A percentile compares a stretch with the other conserved stretches of the same genome.
Conservation (phyloP, 1,139 yeast species). For the Hyphopichia wangnamkhiaoensis region DNA sequence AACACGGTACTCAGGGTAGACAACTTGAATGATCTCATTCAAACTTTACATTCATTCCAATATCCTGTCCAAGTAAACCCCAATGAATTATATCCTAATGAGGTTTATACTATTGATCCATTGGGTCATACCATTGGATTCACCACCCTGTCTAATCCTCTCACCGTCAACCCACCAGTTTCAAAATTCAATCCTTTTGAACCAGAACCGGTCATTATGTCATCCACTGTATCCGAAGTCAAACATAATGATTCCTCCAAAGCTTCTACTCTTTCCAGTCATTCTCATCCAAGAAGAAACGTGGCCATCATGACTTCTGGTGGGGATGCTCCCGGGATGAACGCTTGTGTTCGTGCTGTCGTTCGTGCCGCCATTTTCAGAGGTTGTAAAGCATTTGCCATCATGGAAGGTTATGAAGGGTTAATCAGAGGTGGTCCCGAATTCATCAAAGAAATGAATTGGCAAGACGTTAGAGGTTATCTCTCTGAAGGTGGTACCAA, state of each 20-base stretch:
- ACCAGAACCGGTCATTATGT: conserved; percentile 6
- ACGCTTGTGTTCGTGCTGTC: conserved; percentile 78
- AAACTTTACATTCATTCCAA: conserved; percentile 25
- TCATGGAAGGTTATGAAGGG: conserved; percentile 80
- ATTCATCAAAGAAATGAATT: conserved; percentile 62
- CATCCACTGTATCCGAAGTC: conserved; percentile 10
- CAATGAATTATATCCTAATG: conserved; percentile 66
- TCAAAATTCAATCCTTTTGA: conserved; percentile 16
- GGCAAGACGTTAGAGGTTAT: conserved; percentile 80
- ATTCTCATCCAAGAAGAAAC: conserved; percentile 35
- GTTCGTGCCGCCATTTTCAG: conserved; percentile 71
- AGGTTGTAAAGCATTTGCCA: conserved; percentile 72
- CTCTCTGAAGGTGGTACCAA: conserved; percentile 77
- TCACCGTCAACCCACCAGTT: conserved; percentile 51
- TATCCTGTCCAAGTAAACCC: conserved; percentile 48
- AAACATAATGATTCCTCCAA: conserved; percentile 6
- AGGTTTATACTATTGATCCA: conserved; percentile 68
- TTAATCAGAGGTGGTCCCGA: conserved; percentile 66
- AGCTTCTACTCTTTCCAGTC: conserved; percentile 15
- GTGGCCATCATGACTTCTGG: conserved; percentile 88
- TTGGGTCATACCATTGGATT: conserved; percentile 69
- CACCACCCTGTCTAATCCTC: conserved; percentile 58
- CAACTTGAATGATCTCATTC: conserved; percentile 36
- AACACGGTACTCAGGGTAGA: conserved; percentile 39
- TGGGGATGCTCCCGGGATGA: conserved; percentile 89